Evolutionary conservation across 345 rosid species (phyloP).

Genomic region (Anacardium occidentale): DNA sequence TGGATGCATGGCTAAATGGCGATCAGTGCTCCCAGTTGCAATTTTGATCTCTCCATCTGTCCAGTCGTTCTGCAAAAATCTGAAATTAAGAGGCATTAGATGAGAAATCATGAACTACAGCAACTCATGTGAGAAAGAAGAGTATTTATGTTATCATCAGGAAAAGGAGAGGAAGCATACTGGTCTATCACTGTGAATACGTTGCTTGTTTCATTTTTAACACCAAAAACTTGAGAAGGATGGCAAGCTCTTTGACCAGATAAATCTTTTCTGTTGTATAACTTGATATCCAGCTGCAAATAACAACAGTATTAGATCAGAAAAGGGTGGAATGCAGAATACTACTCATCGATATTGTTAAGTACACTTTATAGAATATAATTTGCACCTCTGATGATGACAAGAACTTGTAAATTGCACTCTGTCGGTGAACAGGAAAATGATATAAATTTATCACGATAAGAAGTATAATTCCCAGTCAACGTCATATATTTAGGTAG

Average conservation of each 20-base stretch:
- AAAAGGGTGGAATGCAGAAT: not conserved
- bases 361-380: not conserved
- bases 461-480: constrained; percentile 9
- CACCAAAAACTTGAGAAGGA: constrained; percentile 59
- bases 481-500: not conserved
- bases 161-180: constrained; percentile 24
- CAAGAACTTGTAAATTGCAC: constrained; percentile 77
- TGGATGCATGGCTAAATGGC: constrained; percentile 52
- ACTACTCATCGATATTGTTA: not conserved
- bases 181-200: constrained; percentile 35
- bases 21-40: constrained; percentile 51
- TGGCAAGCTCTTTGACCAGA: constrained; percentile 74
- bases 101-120: not conserved
- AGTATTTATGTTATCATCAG: not conserved
- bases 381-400: constrained; percentile 59
- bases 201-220: constrained; percentile 32
- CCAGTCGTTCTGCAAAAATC: constrained; percentile 50
- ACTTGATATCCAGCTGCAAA: constrained; percentile 63
- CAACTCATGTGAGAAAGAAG: not conserved
- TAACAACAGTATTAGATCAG: constrained; percentile 15
- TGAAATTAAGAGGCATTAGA: constrained; percentile 29
- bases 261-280: constrained; percentile 53
- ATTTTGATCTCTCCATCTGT: constrained; percentile 50
- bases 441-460: not conserved
- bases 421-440: constrained; percentile 42